Base-by-base conservation (phyloP, 2,329 filamentous ascomycete genomes). In the Coniella lustricola region DNA sequence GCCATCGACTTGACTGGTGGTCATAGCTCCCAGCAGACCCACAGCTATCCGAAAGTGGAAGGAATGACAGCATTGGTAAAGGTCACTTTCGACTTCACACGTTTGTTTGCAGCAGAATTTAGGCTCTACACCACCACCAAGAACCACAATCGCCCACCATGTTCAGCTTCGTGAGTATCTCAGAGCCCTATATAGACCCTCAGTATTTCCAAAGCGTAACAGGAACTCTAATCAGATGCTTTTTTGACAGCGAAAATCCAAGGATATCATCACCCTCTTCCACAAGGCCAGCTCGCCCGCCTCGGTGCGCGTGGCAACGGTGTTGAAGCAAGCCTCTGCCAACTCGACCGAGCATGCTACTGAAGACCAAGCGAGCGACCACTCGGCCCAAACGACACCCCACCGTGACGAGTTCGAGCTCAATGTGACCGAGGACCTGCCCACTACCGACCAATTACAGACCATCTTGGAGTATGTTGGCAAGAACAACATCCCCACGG, bases 181-280 rank as follows among this genome's bases (percentile, higher is more conserved):
- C 7, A 8, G 3, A 37, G 12, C 13, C 17, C 14, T 7, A 3
- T 10, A 16, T 13, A 40, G 42, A 29, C n/a, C 49, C 49, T 39
- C 49, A 10, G 36, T 5, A 10, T 16, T 20, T 35, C 14, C 14
- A 3, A 7, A 22, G 31, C 3, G 9, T 14, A 16, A 3, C 8
- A 12, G 17, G 14, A 3, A 21, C 25, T 35, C 42, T 47, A 22
- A 43, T 33, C 38, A n/a, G 32, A 44, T 46, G 34, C 50, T 34
- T 35, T 8, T 34, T 35, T 8, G 20, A 34, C 61, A 90, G 85
- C 79, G 76, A 69, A 90, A 89, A 75, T 78, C 85, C 57, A 78
- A 87, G 67, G 90, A 97, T 73, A 87, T 95, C 57, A 81, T 97
- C 64, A 97, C 91, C 53, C 84, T 98, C 74, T 98, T 97, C 76